Evolutionary conservation across 177 flowering plant species (phyloP).

Genomic region (Vitis hybrid): DNA sequence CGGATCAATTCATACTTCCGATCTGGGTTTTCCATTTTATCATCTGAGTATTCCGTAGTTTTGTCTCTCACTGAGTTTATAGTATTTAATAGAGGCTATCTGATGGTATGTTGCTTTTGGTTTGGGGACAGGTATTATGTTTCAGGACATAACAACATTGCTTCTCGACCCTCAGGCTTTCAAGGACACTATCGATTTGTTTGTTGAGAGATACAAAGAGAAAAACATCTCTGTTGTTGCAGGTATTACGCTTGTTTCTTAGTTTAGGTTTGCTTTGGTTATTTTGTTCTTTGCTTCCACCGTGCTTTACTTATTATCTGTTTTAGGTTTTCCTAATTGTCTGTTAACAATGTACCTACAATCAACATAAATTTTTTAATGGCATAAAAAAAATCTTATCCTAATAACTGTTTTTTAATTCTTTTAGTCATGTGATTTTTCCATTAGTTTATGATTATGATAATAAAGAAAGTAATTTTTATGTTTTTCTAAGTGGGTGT

Average conservation of each 20-base stretch:
- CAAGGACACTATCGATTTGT: conserved; percentile 86
- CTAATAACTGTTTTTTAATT: too few species aligned
- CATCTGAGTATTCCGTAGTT: neutral
- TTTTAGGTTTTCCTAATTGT: too few species aligned
- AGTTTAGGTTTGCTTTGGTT: neutral
- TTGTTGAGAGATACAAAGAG: conserved; percentile 84
- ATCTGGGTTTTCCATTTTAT: neutral
- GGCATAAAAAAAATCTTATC: too few species aligned
- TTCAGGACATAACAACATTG: conserved; percentile 94
- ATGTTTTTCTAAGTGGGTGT: neutral
- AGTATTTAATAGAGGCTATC: neutral
- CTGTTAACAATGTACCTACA: neutral
- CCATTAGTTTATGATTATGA: too few species aligned
- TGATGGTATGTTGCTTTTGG: neutral
- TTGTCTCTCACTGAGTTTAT: neutral
- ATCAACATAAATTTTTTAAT: too few species aligned
- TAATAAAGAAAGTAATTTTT: neutral
- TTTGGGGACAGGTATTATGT: conserved; percentile 69
- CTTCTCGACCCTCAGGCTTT: conserved; percentile 80
- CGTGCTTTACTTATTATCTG: neutral
- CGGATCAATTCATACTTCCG: neutral
- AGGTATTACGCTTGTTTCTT: conserved; percentile 37
- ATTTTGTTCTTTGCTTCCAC: too few species aligned
- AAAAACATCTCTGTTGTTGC: conserved; percentile 81
- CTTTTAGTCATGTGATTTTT: neutral